Evolutionary conservation across 768 basidiomycete genomes (phyloP).

Genomic region (Leccinum disarticulatum): DNA sequence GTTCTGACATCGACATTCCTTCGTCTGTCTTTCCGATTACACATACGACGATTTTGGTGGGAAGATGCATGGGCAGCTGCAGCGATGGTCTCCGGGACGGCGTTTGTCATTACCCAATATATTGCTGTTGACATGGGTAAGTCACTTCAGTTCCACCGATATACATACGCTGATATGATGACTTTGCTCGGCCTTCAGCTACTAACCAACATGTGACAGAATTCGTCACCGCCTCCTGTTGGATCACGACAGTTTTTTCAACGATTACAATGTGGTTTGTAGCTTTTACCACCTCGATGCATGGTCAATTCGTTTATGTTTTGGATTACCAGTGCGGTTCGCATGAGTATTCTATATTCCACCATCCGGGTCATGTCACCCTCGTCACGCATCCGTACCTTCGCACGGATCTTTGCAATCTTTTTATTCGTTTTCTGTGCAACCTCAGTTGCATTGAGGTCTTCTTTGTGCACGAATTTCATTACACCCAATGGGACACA

Average conservation of each 20-base stretch:
- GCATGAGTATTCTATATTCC: background rate
- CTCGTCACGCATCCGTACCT: background rate
- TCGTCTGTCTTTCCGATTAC: slow-evolving; percentile 16
- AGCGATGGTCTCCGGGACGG: background rate
- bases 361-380: background rate
- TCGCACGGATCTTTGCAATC: background rate
- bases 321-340: background rate
- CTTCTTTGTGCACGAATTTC: background rate
- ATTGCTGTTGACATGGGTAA: background rate
- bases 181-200: background rate
- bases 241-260: background rate
- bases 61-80: slow-evolving; percentile 23
- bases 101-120: background rate
- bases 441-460: background rate
- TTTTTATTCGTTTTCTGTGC: background rate
- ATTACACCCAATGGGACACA: background rate
- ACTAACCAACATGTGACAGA: background rate
- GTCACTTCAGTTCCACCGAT: background rate
- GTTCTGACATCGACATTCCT: slow-evolving; percentile 13
- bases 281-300: background rate
- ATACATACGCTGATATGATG: background rate
- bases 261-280: background rate
- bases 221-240: background rate
- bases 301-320: background rate
- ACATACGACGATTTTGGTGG: slow-evolving; percentile 23